Conservation (phyloP, 2,329 filamentous ascomycete species). For the Xylaria sp. region DNA sequence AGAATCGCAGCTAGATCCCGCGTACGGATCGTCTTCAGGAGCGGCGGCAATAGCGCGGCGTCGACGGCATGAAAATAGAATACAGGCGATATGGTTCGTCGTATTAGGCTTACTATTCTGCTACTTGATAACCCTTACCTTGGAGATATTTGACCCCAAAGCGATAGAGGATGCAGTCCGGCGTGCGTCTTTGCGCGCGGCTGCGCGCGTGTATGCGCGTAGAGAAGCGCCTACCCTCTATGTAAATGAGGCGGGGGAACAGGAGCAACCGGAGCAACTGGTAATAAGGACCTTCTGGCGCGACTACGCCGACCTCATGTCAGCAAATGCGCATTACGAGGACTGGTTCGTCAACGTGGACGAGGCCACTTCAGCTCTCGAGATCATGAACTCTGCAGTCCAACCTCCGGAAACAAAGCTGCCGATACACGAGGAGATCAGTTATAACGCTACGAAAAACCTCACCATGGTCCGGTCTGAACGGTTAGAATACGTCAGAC, state of each 20-base stretch:
- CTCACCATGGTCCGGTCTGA: constrained; percentile 1
- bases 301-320: constrained; percentile 21
- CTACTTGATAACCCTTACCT: no score
- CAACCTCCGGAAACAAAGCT: not conserved
- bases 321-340: constrained; percentile 20
- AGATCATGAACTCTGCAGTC: constrained; percentile 8
- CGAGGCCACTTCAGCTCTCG: constrained; percentile 22
- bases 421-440: not conserved
- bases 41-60: not conserved
- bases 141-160: no score
- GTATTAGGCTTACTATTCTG: no score
- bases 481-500: not conserved
- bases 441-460: not conserved
- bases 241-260: no score
- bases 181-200: no score
- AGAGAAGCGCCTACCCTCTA: no score
- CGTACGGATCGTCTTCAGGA: not conserved
- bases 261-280: no score
- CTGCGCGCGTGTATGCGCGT: no score
- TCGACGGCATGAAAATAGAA: not conserved
- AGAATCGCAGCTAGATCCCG: not conserved
- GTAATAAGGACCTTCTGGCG: constrained; percentile 25
- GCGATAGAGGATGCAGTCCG: no score
- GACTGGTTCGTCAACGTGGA: constrained; percentile 30
- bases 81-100: no score